Evolutionary conservation across 768 basidiomycete species (phyloP), one percentile per base, ranked within the genome.

Genomic region (Suillus alpinus): DNA sequence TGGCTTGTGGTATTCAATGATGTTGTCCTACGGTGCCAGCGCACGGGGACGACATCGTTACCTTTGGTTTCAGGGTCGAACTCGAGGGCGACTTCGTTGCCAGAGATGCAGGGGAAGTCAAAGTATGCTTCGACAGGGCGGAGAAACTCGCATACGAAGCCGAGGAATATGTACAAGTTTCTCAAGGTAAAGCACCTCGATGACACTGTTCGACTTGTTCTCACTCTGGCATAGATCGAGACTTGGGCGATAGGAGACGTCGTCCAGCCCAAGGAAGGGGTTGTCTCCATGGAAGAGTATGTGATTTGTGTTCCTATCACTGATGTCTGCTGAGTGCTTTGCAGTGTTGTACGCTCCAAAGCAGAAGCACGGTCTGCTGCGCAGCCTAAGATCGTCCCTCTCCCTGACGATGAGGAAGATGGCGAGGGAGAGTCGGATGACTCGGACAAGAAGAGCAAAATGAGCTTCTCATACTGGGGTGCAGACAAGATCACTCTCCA

Each of bases 1-100:
- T 99, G 97, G 97, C 81, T 95, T 58, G 92, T 99, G 2, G 86
- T 88, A 14, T 98, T 99, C 80, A 95, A 95, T 59, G 97, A 99
- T 69, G 96, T 99, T 50, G 89, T 94, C 6, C 76, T 99, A 40
- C 84, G 94, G 50, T 98, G 95, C 72, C 92, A 95, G 68, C 83
- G 92, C 58, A 91, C 88, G 2, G 96, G 97, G 10, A 89, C 89
- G 7, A 99, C 97, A 0, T 90, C 88, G 8, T 71, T 94, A 52
- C 92, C 92, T 2, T 72, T 94, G 62, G 89, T 87, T 9, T 80
- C 89, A 9, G 80, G 83, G 5, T 82, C 86, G 26, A 86, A 82
- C 64, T 85, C 86, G 32, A 78, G 92, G 59, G 83, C 89, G 12
- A 91, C 82, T 68, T 93, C 91, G 7, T 65, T 92, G 59, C 91